These are phyloP conservation scores for Colletotrichum ledebouriae DNA, from an alignment of 2,329 filamentous ascomycete genomes.

Conservation along the genomic window DNA sequence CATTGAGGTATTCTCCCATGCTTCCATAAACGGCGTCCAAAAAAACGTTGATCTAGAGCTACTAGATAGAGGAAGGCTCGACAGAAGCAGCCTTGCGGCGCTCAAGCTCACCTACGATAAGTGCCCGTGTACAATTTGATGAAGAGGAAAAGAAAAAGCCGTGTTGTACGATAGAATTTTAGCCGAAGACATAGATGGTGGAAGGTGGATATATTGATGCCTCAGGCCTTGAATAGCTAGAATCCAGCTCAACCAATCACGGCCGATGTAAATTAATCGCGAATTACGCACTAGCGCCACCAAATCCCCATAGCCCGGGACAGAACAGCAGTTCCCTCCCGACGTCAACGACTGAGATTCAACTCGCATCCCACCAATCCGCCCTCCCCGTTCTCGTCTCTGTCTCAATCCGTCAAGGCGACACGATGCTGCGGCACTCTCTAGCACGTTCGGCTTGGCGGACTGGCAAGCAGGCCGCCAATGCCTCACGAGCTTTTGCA, in stretches of 20 bases:
- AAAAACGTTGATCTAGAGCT: conserved; percentile 67
- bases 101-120: conserved; percentile 80
- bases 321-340: conserved; percentile 54
- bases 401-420: conserved; percentile 66
- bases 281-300: conserved; percentile 53
- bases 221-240: conserved; percentile 53
- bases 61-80: conserved; percentile 82
- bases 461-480: conserved; percentile 70
- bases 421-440: conserved; percentile 77
- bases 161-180: conserved; percentile 43
- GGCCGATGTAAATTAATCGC: conserved; percentile 59
- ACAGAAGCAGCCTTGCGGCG: conserved; percentile 60
- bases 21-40: conserved; percentile 78
- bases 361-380: conserved; percentile 48
- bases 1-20: conserved; percentile 74
- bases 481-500: conserved; percentile 83
- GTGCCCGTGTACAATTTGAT: conserved; percentile 76
- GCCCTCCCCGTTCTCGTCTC: conserved; percentile 52
- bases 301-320: conserved; percentile 49
- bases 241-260: conserved; percentile 55
- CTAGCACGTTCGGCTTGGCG: conserved; percentile 78
- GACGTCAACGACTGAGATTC: conserved; percentile 58
- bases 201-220: conserved; percentile 42
- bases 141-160: conserved; percentile 57
- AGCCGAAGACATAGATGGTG: conserved; percentile 31